Conservation (phyloP, 2,329 filamentous ascomycete genomes). For the Cylindrodendrum hubeiense region DNA sequence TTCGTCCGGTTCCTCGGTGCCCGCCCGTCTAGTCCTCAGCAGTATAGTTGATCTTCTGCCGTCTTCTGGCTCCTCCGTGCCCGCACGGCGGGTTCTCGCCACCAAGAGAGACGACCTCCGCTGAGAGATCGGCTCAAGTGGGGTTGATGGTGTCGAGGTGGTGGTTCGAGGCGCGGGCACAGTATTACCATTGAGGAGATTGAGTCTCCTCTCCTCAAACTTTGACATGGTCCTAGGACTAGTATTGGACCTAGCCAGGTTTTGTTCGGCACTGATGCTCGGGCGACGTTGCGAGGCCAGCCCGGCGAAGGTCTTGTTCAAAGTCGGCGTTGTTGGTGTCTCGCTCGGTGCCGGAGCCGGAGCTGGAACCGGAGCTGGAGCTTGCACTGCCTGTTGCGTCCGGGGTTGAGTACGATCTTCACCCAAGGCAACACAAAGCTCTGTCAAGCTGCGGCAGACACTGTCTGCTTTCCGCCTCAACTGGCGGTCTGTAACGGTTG, state of each 20-base stretch:
- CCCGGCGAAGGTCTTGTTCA: constrained; percentile 55
- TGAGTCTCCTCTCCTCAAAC: constrained; percentile 66
- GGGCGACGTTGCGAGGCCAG: constrained; percentile 55
- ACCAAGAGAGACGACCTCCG: constrained; percentile 66
- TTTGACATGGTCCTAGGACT: constrained; percentile 64
- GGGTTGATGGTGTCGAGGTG: constrained; percentile 54
- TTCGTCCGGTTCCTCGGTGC: constrained; percentile 63
- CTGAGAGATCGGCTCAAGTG: constrained; percentile 51
- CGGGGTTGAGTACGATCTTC: constrained; percentile 64
- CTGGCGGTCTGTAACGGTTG: constrained; percentile 80
- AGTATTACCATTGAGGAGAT: constrained; percentile 58
- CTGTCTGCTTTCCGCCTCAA: constrained; percentile 91
- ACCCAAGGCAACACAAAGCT: constrained; percentile 87
- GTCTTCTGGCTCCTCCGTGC: constrained; percentile 62
- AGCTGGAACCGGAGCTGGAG: constrained; percentile 3
- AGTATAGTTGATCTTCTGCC: constrained; percentile 58
- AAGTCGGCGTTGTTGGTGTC: constrained; percentile 57
- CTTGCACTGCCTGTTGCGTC: constrained; percentile 37
- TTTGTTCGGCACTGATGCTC: constrained; percentile 57
- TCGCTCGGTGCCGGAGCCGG: constrained; percentile 35
- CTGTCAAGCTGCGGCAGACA: constrained; percentile 91
- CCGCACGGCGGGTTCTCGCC: constrained; percentile 57
- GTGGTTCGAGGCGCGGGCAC: constrained; percentile 60
- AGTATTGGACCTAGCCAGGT: constrained; percentile 51
- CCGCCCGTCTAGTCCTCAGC: constrained; percentile 59